Conservation (phyloP, 257 asterid genomes). For the Petunia axillaris region DNA sequence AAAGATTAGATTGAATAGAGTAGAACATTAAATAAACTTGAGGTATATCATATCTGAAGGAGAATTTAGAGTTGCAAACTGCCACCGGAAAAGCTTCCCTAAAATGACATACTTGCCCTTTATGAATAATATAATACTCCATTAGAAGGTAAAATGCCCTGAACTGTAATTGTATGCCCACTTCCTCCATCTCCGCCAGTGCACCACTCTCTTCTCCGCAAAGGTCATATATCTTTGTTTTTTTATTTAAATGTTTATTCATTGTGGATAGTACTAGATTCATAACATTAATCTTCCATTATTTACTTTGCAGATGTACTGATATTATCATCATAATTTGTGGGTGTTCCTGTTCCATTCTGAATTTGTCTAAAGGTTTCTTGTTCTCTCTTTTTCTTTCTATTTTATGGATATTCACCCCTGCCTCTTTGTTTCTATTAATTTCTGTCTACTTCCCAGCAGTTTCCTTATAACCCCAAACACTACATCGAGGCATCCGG, state of each 20-base stretch:
- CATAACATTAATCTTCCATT: background rate
- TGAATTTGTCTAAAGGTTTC: background rate
- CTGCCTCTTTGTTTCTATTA: background rate
- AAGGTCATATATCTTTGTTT: background rate
- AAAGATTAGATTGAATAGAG: background rate
- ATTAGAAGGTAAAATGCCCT: constrained; percentile 4
- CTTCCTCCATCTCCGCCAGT: constrained; percentile 17
- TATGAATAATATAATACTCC: constrained; percentile 9
- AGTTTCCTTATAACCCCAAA: background rate
- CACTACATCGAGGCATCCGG: background rate
- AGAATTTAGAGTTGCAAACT: background rate
- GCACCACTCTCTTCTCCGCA: background rate
- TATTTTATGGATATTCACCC: background rate
- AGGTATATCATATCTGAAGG: background rate
- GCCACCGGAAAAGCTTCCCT: background rate
- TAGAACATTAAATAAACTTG: background rate
- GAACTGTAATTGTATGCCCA: background rate
- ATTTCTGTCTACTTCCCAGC: constrained; percentile 2
- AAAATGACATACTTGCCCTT: constrained; percentile 24
- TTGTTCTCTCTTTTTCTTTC: constrained; percentile 9
- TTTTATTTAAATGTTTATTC: background rate
- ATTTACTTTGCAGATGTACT: background rate
- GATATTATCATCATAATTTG: background rate
- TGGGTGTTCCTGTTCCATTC: background rate
- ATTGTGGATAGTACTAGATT: constrained; percentile 20